Percentiles rank a stretch among this genome's conserved stretches.
phyloP scores from a whole-genome alignment of 1,284 basidiomycete species.

The Xerocomus nothofagi region DNA sequence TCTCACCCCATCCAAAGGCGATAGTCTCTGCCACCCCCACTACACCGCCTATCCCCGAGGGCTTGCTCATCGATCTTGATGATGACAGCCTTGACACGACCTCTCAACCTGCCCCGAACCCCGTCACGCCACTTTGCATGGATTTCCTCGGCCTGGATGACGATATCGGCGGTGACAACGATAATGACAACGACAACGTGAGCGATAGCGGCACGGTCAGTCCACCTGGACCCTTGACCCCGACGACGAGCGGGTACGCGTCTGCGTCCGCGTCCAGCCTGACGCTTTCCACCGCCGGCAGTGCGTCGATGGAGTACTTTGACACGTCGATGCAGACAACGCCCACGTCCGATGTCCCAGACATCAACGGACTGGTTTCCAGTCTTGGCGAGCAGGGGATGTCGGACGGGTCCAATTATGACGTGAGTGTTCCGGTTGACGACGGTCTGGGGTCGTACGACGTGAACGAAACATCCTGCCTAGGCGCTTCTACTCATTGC shows the following conservation, averaged over 20 bases:
- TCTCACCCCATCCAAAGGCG: conserved; percentile 17
- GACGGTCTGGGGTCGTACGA: conserved; percentile 19
- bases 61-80: conserved; percentile 35
- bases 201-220: conserved; percentile 36
- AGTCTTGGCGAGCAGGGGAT: conserved; percentile 27
- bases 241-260: conserved; percentile 28
- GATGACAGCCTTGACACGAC: conserved; percentile 31
- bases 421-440: conserved; percentile 33
- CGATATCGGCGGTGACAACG: conserved; percentile 17
- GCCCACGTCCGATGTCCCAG: conserved; percentile 26
- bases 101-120: conserved; percentile 6
- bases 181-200: conserved; percentile 25
- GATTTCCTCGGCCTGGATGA: conserved; percentile 28
- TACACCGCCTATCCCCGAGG: conserved; percentile 34
- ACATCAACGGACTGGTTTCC: conserved; percentile 29
- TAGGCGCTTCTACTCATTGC: conserved; percentile 35
- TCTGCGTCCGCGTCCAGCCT: conserved; percentile 33
- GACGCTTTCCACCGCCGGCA: conserved; percentile 27
- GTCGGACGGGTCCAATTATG: conserved; percentile 34
- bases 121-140: conserved; percentile 16
- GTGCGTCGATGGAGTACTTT: conserved; percentile 30
- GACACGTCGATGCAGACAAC: conserved; percentile 25
- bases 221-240: conserved; percentile 34
- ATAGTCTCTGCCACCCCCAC: conserved; percentile 21
- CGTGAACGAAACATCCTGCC: conserved; percentile 26